A percentile compares a stretch with the other conserved stretches of the same genome.
Evolutionary conservation across 306 rosid genomes (phyloP).

Genomic region (Lathyrus oleraceus): DNA sequence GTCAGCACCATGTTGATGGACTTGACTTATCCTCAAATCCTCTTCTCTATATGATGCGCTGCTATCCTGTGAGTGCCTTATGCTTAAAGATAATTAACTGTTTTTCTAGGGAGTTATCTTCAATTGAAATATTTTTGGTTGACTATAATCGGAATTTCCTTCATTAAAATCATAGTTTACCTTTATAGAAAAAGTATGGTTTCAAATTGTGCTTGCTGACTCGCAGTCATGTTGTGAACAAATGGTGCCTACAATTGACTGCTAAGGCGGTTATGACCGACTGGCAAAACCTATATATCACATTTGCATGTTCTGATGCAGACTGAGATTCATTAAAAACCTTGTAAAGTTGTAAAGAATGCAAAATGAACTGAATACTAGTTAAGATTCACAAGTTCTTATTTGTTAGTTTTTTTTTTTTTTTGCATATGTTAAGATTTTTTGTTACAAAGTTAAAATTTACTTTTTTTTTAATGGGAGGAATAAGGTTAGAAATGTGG

Average conservation of each 20-base stretch:
- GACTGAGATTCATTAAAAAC: conserved; percentile 9
- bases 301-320: conserved; percentile 1
- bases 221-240: conserved; percentile 5
- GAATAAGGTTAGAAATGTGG: conserved; percentile 19
- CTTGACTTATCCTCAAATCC: conserved; percentile 96
- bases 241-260: conserved; percentile 9
- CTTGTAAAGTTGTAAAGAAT: conserved; percentile 19
- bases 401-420: too few species aligned
- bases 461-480: neutral
- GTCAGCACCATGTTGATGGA: conserved; percentile 99
- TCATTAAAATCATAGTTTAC: conserved; percentile 18
- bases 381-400: neutral
- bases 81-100: conserved; percentile 10
- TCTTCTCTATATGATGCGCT: conserved; percentile 95
- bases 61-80: conserved; percentile 84
- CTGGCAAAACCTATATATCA: neutral
- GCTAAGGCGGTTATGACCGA: neutral
- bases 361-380: conserved; percentile 21
- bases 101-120: conserved; percentile 7
- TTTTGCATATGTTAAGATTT: conserved; percentile 4
- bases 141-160: conserved; percentile 5
- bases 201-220: conserved; percentile 23
- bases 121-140: conserved; percentile 9
- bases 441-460: neutral
- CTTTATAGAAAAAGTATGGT: conserved; percentile 19